Evolutionary conservation across 768 basidiomycete genomes (phyloP), one percentile per base, ranked within the genome.

Genomic region (Dentipellis fragilis): DNA sequence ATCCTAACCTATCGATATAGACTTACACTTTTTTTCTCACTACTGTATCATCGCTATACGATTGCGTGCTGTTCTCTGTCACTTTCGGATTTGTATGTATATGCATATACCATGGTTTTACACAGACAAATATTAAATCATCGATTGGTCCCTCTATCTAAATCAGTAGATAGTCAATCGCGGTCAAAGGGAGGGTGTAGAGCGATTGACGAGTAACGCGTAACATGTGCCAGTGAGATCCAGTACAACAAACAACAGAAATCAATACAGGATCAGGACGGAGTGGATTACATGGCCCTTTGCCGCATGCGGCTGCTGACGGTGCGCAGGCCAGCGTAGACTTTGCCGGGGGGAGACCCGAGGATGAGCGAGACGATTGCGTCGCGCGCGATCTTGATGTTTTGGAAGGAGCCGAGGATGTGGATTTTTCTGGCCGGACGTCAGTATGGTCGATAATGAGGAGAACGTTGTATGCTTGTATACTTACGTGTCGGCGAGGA

Each of bases 381-480:
- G 69, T 97, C 95, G 55, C 94, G 80, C 0, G 96, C 96, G 56
- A 98, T 81, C 71, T 95, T 96, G 76, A 99, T 98, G 66, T 96
- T 96, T 75, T 94, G 91, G 74, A 96, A 97, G 14, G 94, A 95
- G 21, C 96, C 96, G 70, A 99, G 85, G 63, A 99, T 97, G 64
- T 97, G 94, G 39, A 99, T 96, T 80, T 96, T 94, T 29, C 94
- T 96, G 64, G n/a, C 58, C 19, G 23, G 9, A 54, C 29, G 49
- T 21, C 2, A 19, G 36, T 36, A 45, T 55, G 45, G n/a, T n/a
- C n/a, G n/a, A n/a, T n/a, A n/a, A n/a, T 57, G 55, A 52, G 53
- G 59, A 17, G 17, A 6, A 19, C 3, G 35, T n/a, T n/a, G 51
- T 40, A 12, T 12, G 23, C 17, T 38, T 66, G 17, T 16, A 40